Percentiles rank a stretch among this genome's conserved stretches.
Evolutionary conservation across 441 rosid genomes (phyloP).

Genomic region (Adansonia gregorii): DNA sequence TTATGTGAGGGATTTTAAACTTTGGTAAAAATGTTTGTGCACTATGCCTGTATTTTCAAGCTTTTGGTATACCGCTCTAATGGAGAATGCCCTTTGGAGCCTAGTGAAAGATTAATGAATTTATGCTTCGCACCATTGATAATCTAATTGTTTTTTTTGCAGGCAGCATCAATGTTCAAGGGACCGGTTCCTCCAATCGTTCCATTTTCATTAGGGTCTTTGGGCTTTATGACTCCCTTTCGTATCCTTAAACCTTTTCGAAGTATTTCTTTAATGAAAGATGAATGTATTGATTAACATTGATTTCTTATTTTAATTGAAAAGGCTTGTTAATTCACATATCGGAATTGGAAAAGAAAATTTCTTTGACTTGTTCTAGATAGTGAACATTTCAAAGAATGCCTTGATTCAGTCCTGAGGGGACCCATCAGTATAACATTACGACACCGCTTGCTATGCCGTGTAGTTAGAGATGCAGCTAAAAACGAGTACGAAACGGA

Average conservation of each 20-base stretch:
- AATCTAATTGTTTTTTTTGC: constrained; percentile 37
- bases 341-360: constrained; percentile 26
- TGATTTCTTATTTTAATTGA: constrained; percentile 16
- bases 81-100: background rate
- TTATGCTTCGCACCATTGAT: constrained; percentile 22
- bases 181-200: constrained; percentile 98
- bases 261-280: constrained; percentile 16
- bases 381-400: constrained; percentile 83
- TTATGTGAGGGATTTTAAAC: background rate
- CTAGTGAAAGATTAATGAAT: background rate
- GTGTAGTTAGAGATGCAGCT: constrained; percentile 80
- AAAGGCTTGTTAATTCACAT: constrained; percentile 27
- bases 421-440: constrained; percentile 96
- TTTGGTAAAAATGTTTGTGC: background rate
- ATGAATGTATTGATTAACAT: background rate
- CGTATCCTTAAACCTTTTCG: constrained; percentile 51
- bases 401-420: constrained; percentile 70
- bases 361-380: constrained; percentile 67
- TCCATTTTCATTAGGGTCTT: constrained; percentile 93
- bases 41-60: background rate
- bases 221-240: constrained; percentile 90
- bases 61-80: background rate
- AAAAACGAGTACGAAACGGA: constrained; percentile 74
- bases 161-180: constrained; percentile 97
- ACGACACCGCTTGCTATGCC: constrained; percentile 85